A percentile compares a stretch with the other conserved stretches of the same genome.
phyloP scores from a whole-genome alignment of 495 filamentous ascomycete genomes.

The Penicillium dipodomyicola region DNA sequence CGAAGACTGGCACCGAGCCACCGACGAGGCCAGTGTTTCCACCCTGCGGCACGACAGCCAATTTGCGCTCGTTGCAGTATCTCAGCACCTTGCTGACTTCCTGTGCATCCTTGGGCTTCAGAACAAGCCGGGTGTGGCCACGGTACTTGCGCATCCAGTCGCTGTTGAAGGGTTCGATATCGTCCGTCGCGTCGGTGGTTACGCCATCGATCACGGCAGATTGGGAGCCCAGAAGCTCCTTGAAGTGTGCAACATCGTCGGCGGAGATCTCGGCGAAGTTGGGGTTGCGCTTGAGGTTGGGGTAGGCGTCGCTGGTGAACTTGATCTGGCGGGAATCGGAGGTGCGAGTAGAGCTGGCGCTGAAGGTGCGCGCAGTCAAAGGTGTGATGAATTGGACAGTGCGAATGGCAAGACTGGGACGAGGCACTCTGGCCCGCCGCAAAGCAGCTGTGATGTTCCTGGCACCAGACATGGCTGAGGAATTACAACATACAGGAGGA shows the following conservation, averaged over 20 bases:
- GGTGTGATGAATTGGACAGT: slow-evolving; percentile 24
- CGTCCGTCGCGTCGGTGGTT: slow-evolving; percentile 65
- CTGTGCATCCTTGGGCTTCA: slow-evolving; percentile 77
- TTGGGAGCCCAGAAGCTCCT: slow-evolving; percentile 65
- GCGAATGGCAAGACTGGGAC: slow-evolving; percentile 29
- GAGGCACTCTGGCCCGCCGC: slow-evolving; percentile 42
- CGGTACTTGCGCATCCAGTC: slow-evolving; percentile 99
- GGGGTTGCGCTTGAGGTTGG: slow-evolving; percentile 72
- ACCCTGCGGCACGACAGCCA: slow-evolving; percentile 97
- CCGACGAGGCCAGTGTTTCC: slow-evolving; percentile 96
- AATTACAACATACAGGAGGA: slow-evolving; percentile 3
- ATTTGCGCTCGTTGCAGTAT: slow-evolving; percentile 87
- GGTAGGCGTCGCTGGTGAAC: slow-evolving; percentile 82
- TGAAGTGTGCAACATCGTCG: slow-evolving; percentile 80
- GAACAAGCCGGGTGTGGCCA: slow-evolving; percentile 79
- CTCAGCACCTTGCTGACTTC: slow-evolving; percentile 84
- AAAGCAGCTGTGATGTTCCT: slow-evolving; percentile 40
- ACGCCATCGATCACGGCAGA: slow-evolving; percentile 84
- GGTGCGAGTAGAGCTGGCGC: slow-evolving; percentile 27
- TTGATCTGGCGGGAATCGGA: slow-evolving; percentile 54
- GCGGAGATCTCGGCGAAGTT: slow-evolving; percentile 65
- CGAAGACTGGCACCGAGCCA: slow-evolving; percentile 91
- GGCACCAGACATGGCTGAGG: slow-evolving; percentile 38
- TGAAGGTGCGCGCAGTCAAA: slow-evolving; percentile 36
- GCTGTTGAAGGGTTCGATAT: slow-evolving; percentile 88